These are phyloP conservation scores for Saxispiralis lemnorum DNA, from an alignment of 495 filamentous ascomycete genomes.

Conservation along the genomic window DNA sequence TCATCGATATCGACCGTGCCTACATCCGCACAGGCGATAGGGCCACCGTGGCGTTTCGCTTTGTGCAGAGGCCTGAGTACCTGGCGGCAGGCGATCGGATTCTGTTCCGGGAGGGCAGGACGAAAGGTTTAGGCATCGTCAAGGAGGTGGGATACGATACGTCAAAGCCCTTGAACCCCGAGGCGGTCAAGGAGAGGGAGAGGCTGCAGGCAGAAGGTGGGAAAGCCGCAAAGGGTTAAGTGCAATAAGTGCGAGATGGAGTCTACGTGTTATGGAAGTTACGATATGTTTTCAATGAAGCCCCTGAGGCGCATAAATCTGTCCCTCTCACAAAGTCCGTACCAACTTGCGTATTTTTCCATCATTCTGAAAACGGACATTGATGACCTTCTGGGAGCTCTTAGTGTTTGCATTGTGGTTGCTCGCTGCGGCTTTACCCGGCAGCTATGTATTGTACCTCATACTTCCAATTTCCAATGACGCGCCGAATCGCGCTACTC, in stretches of 20 bases:
- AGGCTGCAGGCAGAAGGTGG: conserved; percentile 3
- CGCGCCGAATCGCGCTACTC: neutral
- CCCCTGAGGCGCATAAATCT: too few species aligned
- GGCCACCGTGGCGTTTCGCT: conserved; percentile 79
- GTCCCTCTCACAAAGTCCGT: too few species aligned
- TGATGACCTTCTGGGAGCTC: neutral
- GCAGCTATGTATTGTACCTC: neutral
- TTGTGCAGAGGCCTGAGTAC: conserved; percentile 93
- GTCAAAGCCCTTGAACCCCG: conserved; percentile 36
- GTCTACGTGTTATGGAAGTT: neutral
- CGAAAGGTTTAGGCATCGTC: conserved; percentile 88
- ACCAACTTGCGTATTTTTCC: too few species aligned
- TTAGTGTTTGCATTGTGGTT: neutral
- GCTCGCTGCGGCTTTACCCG: neutral
- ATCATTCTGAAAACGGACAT: too few species aligned
- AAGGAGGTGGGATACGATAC: conserved; percentile 80
- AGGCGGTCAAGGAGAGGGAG: conserved; percentile 18
- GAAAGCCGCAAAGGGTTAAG: neutral
- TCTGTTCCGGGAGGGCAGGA: conserved; percentile 84
- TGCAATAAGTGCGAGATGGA: neutral
- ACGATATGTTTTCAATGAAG: too few species aligned
- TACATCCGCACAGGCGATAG: conserved; percentile 89
- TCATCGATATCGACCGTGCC: conserved; percentile 93
- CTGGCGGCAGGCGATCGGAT: conserved; percentile 73
- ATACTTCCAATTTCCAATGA: neutral